Conservation (phyloP, 148 eudicot species). For the Nepenthes gracilis region DNA sequence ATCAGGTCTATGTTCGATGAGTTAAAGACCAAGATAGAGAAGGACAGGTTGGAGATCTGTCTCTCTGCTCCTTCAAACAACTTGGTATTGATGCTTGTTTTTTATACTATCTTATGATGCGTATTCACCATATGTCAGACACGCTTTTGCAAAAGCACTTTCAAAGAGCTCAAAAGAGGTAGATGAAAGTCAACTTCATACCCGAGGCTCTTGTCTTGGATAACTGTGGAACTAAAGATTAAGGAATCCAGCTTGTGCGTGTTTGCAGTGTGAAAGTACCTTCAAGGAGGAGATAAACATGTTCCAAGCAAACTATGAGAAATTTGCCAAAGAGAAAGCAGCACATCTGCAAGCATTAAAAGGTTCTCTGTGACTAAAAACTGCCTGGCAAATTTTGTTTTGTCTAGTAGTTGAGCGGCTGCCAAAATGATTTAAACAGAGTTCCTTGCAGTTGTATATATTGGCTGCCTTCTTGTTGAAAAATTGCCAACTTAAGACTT, state of each 20-base stretch:
- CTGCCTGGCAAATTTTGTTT: neutral
- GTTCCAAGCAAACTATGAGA: slow-evolving; percentile 66
- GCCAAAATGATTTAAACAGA: neutral
- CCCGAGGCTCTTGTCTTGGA: neutral
- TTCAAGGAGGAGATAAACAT: slow-evolving; percentile 67
- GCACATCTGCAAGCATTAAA: slow-evolving; percentile 65
- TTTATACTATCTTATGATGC: neutral
- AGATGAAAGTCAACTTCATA: slow-evolving; percentile 4
- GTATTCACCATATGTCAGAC: slow-evolving; percentile 26
- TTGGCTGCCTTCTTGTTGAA: no score
- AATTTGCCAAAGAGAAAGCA: slow-evolving; percentile 64
- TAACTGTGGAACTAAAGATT: neutral
- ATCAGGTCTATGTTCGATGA: slow-evolving; percentile 69
- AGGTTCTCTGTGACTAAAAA: slow-evolving; percentile 26
- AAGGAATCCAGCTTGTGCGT: neutral
- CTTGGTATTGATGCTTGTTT: neutral
- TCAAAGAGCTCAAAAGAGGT: slow-evolving; percentile 94
- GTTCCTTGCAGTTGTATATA: neutral
- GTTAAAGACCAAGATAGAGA: slow-evolving; percentile 66
- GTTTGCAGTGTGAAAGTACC: slow-evolving; percentile 66
- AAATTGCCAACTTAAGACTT: no score
- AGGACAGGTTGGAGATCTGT: slow-evolving; percentile 57
- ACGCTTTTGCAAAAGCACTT: slow-evolving; percentile 62
- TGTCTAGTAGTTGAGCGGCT: neutral
- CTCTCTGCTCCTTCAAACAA: neutral